phyloP scores from a whole-genome alignment of 139 green algal genomes.

The Picochlorum sp. region DNA sequence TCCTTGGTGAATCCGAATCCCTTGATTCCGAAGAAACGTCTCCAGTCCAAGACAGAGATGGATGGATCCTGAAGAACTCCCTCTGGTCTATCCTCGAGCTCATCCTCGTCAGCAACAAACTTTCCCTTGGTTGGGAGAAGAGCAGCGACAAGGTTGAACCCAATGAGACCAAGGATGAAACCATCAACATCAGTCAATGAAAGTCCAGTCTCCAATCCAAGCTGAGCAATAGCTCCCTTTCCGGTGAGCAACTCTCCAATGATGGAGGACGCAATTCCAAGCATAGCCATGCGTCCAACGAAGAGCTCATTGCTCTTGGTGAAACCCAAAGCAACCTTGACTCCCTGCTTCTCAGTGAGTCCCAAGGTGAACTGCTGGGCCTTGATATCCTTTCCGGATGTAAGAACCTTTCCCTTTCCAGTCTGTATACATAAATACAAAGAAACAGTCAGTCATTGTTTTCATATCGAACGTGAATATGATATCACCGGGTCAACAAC shows the following conservation, averaged over 20 bases:
- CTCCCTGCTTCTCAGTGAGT: constrained; percentile 9
- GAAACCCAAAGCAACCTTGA: constrained; percentile 37
- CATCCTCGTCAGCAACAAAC: constrained; percentile 36
- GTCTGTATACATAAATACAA: not conserved
- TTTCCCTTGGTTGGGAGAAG: constrained; percentile 43
- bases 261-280: constrained; percentile 52
- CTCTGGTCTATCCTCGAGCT: constrained; percentile 26
- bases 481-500: too few relatives aligned
- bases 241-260: constrained; percentile 59
- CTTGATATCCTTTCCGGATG: constrained; percentile 3
- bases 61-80: constrained; percentile 49
- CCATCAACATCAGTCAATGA: constrained; percentile 44
- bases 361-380: not conserved
- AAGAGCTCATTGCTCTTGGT: constrained; percentile 75
- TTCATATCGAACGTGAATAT: not conserved
- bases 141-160: constrained; percentile 51
- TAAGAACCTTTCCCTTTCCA: constrained; percentile 4
- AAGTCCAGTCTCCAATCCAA: constrained; percentile 50
- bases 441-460: not conserved
- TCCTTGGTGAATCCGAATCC: constrained; percentile 33
- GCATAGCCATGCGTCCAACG: constrained; percentile 65
- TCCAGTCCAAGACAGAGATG: constrained; percentile 21
- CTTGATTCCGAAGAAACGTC: constrained; percentile 20
- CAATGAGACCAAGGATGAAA: constrained; percentile 48
- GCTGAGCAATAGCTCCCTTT: constrained; percentile 57